These are phyloP conservation scores for Chytriomyces sp. DNA, from an alignment of 192 early-diverging fungal genomes.

Conservation along the genomic window DNA sequence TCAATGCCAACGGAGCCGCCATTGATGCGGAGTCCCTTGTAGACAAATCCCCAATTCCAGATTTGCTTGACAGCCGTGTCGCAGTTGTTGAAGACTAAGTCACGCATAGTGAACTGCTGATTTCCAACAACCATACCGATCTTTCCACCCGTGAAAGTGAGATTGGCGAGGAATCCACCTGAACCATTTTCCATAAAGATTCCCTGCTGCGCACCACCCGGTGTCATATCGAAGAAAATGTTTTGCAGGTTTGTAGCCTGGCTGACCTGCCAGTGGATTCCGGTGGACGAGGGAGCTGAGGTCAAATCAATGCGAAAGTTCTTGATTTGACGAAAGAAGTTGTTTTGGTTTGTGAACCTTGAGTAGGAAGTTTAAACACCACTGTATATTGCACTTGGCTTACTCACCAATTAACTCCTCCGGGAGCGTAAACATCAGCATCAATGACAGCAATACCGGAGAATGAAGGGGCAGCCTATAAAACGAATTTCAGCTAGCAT, in stretches of 20 bases:
- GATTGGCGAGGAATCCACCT: slow-evolving; percentile 47
- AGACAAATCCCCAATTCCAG: slow-evolving; percentile 50
- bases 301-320: too few relatives aligned
- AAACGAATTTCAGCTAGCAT: too few relatives aligned
- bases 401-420: too few relatives aligned
- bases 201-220: slow-evolving; percentile 24
- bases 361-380: too few relatives aligned
- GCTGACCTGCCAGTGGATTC: slow-evolving; percentile 49
- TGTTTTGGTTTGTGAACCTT: slow-evolving; percentile 49
- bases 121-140: slow-evolving; percentile 44
- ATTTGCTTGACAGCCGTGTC: slow-evolving; percentile 43
- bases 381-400: too few relatives aligned
- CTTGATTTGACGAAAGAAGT: too few relatives aligned
- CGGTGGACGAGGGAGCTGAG: too few relatives aligned
- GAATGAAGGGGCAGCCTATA: too few relatives aligned
- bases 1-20: slow-evolving; percentile 40
- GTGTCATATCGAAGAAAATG: slow-evolving; percentile 37
- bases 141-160: slow-evolving; percentile 42
- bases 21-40: slow-evolving; percentile 32
- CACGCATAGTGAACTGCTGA: slow-evolving; percentile 43
- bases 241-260: slow-evolving; percentile 45
- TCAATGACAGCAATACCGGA: too few relatives aligned
- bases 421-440: too few relatives aligned
- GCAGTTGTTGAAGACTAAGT: slow-evolving; percentile 37
- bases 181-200: slow-evolving; percentile 52